A percentile compares a stretch with the other conserved stretches of the same genome.
These are phyloP conservation scores for Cylindrotheca fusiformis DNA, from an alignment of 108 stramenopile genomes.

Conservation along the genomic window DNA sequence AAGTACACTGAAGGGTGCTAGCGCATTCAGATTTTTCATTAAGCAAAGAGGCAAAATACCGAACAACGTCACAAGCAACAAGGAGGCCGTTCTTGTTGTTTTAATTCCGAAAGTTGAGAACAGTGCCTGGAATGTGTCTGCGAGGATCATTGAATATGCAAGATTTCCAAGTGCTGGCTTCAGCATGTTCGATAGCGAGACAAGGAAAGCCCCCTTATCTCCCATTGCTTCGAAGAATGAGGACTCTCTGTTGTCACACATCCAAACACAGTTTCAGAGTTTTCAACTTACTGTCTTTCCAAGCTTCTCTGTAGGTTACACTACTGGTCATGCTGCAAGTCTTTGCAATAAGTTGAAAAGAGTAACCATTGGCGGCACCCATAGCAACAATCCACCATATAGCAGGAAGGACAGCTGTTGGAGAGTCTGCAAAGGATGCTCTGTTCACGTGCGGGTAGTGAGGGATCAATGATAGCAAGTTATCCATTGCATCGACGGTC, in stretches of 20 bases:
- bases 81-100: constrained; percentile 19
- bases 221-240: constrained; percentile 16
- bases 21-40: constrained; percentile 60
- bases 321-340: constrained; percentile 49
- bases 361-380: constrained; percentile 77
- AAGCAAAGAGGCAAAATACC: constrained; percentile 79
- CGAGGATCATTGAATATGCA: constrained; percentile 80
- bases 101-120: constrained; percentile 34
- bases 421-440: constrained; percentile 46
- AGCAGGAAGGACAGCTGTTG: constrained; percentile 54
- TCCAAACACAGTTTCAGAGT: not conserved
- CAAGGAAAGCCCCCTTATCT: constrained; percentile 3
- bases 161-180: constrained; percentile 47
- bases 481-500: not conserved
- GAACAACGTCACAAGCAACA: constrained; percentile 49
- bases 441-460: not conserved
- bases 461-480: not conserved
- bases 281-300: constrained; percentile 46
- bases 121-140: constrained; percentile 63
- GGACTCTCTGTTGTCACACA: not conserved
- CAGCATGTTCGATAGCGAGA: constrained; percentile 25
- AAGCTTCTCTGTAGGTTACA: constrained; percentile 70
- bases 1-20: constrained; percentile 67
- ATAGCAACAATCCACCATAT: constrained; percentile 49
- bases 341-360: constrained; percentile 64